Evolutionary conservation across 2,329 filamentous ascomycete species (phyloP), one percentile per base, ranked within the genome.

Genomic region (Fusarium subtropicale): DNA sequence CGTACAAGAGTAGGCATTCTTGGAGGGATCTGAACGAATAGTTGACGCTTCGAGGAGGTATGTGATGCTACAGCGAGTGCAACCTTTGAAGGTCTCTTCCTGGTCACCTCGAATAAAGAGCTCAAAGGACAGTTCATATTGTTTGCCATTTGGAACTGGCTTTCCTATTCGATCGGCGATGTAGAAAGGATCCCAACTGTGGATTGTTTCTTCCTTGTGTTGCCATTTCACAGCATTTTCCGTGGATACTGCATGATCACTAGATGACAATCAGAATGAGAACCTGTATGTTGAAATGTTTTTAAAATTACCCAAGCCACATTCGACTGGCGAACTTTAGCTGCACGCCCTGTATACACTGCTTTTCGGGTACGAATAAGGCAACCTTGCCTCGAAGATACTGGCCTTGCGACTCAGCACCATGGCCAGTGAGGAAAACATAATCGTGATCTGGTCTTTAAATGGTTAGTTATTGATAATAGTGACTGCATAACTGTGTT

Each of bases 301-400:
- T 30, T 30, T 12, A 12, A 30, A 30, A 59, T 15, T 39, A 64
- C 60, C 60, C 60, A 24, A 64, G 26, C 60, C 60, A 64, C 51
- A 64, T 64, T 11, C 60, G 28, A 39, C 60, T 50, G 1, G 33
- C 58, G 5, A 64, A 15, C 3, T 64, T 58, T 0, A 64, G 44
- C 0, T 57, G 51, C 7, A 64, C 51, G 2, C 13, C 34, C 9
- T 18, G 10, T 1, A 50, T 10, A 11, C 11, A 22, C 2, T 50
- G 22, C 1, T 24, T 41, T 2, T 45, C 38, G 1, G 60, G 60
- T 2, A 64, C 7, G 7, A 50, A 64, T 2, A 64, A 18, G 0
- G 16, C 4, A 1, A 64, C 7, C 3, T 50, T 50, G 8, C 60
- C 60, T 0, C 59, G 44, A 5, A 64, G 50, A 16, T 58, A 64